Conservation (phyloP, 345 rosid species). For the Citrus sp. region DNA sequence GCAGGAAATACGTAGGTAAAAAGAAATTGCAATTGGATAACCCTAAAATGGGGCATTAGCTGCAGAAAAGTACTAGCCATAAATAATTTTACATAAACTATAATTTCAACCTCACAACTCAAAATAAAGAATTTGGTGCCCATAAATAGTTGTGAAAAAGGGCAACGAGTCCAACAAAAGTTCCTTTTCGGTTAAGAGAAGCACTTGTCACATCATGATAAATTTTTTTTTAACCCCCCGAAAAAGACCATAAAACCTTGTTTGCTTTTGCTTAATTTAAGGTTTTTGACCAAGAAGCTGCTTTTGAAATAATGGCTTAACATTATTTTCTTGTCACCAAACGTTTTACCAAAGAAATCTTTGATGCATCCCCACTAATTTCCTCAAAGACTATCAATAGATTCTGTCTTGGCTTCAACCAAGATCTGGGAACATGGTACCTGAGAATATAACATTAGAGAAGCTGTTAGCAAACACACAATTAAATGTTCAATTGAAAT, state of each 20-base stretch:
- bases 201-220: not conserved
- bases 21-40: not conserved
- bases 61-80: not conserved
- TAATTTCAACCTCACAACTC: not conserved
- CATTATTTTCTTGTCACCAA: constrained; percentile 14
- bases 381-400: constrained; percentile 53
- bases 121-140: not conserved
- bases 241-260: not conserved
- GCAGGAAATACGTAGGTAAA: not conserved
- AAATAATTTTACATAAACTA: not conserved
- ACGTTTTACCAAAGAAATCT: constrained; percentile 43
- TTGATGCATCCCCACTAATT: constrained; percentile 47
- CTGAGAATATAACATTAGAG: constrained; percentile 28
- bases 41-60: not conserved
- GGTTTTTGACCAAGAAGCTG: not conserved
- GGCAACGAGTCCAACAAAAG: not conserved
- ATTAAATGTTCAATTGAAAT: not conserved
- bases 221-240: not conserved
- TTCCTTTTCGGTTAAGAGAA: not conserved
- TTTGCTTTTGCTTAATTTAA: not conserved
- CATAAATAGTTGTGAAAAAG: not conserved
- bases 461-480: not conserved
- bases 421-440: constrained; percentile 63
- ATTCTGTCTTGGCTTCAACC: constrained; percentile 52
- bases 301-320: not conserved